Evolutionary conservation across 768 basidiomycete species (phyloP), one percentile per base, ranked within the genome.

Genomic region (Dendrothele bispora): DNA sequence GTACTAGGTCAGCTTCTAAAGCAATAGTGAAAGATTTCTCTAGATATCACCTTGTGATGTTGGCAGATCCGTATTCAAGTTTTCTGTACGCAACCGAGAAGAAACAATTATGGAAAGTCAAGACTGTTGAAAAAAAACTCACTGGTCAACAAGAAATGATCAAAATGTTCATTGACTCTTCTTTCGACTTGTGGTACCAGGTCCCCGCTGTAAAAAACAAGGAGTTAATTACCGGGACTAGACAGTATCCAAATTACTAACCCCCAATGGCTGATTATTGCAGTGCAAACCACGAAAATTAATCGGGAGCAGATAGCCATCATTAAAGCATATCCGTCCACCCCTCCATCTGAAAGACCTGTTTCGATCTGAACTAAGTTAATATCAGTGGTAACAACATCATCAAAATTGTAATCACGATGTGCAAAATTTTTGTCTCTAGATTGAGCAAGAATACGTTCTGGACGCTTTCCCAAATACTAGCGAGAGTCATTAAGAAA

Each of bases 261-360:
- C 45, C 45, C 38, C 45, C 45, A 46, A 38, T 46, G 36, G 20
- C 28, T 6, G 6, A 46, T 38, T 7, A 46, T 17, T 21, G 45
- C 36, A 1, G 45, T 37, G 7, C 22, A 25, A 11, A 46, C 7
- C 7, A 26, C 45, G 15, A 46, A 27, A 15, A 46, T 3, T 3
- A 46, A 14, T 22, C 45, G 32, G 17, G 45, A 6, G 12, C 36
- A 3, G 21, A 46, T 36, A 2, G 35, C 21, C 21, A 25, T 37
- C 3, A 46, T 38, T 26, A 46, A 10, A 12, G 36, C 45, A 21
- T 26, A n/a, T 24, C 4, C 45, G 17, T 20, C 36, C 29, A 38
- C 14, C 7, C 45, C 26, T 22, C 35, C 25, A 15, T 27, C 26
- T 20, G 45, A 44, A 1, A 46, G 17, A 14, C 45, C 36, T 14